phyloP scores from a whole-genome alignment of 495 filamentous ascomycete species.

The Aspergillus egyptiacus region DNA sequence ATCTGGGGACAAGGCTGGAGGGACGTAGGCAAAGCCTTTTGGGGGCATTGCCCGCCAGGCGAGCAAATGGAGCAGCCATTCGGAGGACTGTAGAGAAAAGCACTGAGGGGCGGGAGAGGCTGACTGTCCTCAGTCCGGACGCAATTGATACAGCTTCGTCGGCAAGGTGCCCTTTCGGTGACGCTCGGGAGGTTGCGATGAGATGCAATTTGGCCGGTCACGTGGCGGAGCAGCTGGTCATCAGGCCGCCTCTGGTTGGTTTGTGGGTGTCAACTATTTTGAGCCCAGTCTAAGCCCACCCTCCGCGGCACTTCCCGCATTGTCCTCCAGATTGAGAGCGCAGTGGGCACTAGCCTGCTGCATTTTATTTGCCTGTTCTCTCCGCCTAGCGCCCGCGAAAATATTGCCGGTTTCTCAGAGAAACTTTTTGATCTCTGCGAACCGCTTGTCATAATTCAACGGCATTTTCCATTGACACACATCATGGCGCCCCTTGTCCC shows the following conservation, averaged over 20 bases:
- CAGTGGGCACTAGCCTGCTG: not conserved
- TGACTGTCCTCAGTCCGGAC: conserved; percentile 38
- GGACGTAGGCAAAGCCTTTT: conserved; percentile 58
- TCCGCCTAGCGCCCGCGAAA: conserved; percentile 30
- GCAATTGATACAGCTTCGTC: conserved; percentile 38
- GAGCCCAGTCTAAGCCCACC: conserved; percentile 2
- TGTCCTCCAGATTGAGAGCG: not conserved
- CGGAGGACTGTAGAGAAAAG: conserved; percentile 28
- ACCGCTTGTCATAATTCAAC: conserved; percentile 12
- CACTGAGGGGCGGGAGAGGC: conserved; percentile 23
- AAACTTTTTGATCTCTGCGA: conserved; percentile 28
- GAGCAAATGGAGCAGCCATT: conserved; percentile 64
- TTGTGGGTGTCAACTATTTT: conserved; percentile 18
- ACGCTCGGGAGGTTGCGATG: conserved; percentile 34
- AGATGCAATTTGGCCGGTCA: conserved; percentile 39
- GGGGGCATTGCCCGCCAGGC: conserved; percentile 56
- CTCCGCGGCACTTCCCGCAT: not conserved
- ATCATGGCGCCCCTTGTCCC: conserved; percentile 45
- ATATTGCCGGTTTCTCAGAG: conserved; percentile 38
- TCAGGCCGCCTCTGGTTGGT: conserved; percentile 39
- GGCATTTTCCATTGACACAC: conserved; percentile 8
- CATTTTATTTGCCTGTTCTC: conserved; percentile 15
- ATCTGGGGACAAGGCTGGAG: conserved; percentile 38
- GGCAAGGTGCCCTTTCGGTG: conserved; percentile 26
- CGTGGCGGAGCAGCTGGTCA: conserved; percentile 38